Evolutionary conservation across 2,329 filamentous ascomycete species (phyloP).

Genomic region (Fusarium nelsonii): DNA sequence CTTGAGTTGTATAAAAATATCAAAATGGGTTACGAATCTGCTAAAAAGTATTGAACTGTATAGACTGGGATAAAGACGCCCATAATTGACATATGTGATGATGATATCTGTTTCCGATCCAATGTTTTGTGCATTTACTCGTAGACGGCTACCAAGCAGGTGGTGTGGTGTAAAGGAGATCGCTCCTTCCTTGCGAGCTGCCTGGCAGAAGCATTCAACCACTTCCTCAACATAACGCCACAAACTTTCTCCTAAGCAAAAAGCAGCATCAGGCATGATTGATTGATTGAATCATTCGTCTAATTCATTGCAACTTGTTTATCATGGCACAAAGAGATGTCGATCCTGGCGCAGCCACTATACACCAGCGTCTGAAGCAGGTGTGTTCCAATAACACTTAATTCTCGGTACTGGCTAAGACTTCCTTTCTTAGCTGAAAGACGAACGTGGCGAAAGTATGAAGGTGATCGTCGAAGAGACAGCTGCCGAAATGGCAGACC

Average conservation of each 20-base stretch:
- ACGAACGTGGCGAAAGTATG: slow-evolving; percentile 47
- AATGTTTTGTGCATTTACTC: neutral
- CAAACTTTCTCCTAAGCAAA: too few species aligned
- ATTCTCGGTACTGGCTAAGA: neutral
- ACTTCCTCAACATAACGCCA: neutral
- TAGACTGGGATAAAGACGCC: slow-evolving; percentile 19
- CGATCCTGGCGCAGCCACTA: slow-evolving; percentile 42
- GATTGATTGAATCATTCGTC: neutral
- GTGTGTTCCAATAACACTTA: slow-evolving; percentile 16
- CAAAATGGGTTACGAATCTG: slow-evolving; percentile 48
- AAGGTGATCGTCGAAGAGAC: slow-evolving; percentile 44
- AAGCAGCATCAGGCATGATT: neutral
- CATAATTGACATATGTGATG: slow-evolving; percentile 20
- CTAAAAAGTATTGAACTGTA: slow-evolving; percentile 38
- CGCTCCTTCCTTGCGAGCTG: slow-evolving; percentile 20
- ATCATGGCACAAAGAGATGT: slow-evolving; percentile 34
- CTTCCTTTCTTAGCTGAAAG: slow-evolving; percentile 47
- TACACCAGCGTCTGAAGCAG: slow-evolving; percentile 48
- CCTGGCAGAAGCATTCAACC: neutral
- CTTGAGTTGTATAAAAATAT: slow-evolving; percentile 55
- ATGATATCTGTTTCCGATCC: neutral
- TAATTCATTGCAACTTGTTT: neutral
- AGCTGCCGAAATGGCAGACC: slow-evolving; percentile 40
- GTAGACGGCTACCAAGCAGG: neutral
- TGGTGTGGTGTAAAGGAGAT: neutral